Base-by-base conservation (phyloP, 441 rosid genomes). In the Cnidoscolus chayamansa region DNA sequence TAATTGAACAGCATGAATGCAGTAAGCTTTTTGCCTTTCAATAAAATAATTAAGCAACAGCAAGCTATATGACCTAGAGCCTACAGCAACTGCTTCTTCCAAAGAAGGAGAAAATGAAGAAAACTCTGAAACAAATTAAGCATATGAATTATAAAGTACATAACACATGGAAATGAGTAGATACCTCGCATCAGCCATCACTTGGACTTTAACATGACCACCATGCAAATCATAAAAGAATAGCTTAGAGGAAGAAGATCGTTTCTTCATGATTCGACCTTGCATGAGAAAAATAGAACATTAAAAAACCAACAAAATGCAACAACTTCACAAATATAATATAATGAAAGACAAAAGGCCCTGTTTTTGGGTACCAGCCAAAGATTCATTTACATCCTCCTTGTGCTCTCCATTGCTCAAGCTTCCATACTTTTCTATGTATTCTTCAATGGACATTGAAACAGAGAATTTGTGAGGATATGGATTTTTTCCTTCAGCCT, bases 221-320 rank as follows among this genome's bases (percentile, higher is more conserved):
- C 82, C 83, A 20, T 88, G 89, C 76, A 93, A 67, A 81, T 93
- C 98, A 74, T 91, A 93, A 72, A 93, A 93, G 79, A 91, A 82
- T 48, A 93, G 87, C 84, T 91, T 93, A 47, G 92, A 80, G 58
- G 94, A 84, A 10, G 97, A 89, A 72, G 90, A 73, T n/a, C 97
- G 71, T 75, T 91, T 93, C 86, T 79, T 89, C 96, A 91, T 93
- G 63, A 91, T 86, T 68, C 97, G 79, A 19, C 98, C 96, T 93
- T 68, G 51, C 67, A 53, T 13, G 20, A 65, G 25, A 53, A 45
- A 70, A 70, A 63, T 49, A 1, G 51, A 63, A 40, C 19, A 71
- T 4, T 63, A 32, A 2, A 53, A 65, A 30, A 40, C 7, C 15
- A 51, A 65, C 30, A 40, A 72, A 71, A 54, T 31, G 35, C 64